phyloP scores from a whole-genome alignment of 208 protist species.

The Trypanosoma mega region DNA sequence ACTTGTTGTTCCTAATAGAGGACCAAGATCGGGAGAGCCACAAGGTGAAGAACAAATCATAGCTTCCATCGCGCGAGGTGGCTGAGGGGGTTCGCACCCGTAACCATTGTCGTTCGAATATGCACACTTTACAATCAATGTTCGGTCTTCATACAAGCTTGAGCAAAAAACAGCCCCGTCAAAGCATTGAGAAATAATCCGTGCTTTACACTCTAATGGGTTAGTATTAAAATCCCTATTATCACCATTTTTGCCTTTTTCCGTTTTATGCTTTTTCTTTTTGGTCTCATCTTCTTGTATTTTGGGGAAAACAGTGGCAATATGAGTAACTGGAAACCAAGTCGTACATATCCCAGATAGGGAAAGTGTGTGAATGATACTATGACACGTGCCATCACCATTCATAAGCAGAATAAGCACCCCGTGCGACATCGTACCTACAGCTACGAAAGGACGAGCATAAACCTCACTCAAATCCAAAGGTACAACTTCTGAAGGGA shows the following conservation, averaged over 20 bases:
- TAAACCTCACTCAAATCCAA: constrained; percentile 64
- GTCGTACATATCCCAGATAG: constrained; percentile 39
- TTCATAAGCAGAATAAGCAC: constrained; percentile 55
- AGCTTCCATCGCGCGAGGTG: background rate
- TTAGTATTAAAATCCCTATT: no score
- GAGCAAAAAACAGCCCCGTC: constrained; percentile 50
- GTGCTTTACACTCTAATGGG: no score
- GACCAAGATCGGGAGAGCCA: background rate
- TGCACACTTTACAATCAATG: constrained; percentile 35
- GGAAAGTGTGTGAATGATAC: constrained; percentile 37
- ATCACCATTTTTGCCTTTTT: constrained; percentile 15
- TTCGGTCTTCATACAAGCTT: constrained; percentile 43
- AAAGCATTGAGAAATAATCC: constrained; percentile 27
- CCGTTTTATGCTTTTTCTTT: constrained; percentile 10
- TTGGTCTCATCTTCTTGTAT: background rate
- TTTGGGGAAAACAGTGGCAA: constrained; percentile 40
- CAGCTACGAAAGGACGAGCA: constrained; percentile 46
- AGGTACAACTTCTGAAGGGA: constrained; percentile 64
- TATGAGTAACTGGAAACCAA: constrained; percentile 51
- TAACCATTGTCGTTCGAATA: constrained; percentile 26
- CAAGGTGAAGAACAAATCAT: constrained; percentile 20
- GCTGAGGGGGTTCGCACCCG: constrained; percentile 15
- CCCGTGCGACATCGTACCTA: constrained; percentile 72
- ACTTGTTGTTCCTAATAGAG: constrained; percentile 20
- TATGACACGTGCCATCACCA: constrained; percentile 24